Evolutionary conservation across 1,139 yeast species (phyloP).

Genomic region (Maudiozyma humilis): DNA sequence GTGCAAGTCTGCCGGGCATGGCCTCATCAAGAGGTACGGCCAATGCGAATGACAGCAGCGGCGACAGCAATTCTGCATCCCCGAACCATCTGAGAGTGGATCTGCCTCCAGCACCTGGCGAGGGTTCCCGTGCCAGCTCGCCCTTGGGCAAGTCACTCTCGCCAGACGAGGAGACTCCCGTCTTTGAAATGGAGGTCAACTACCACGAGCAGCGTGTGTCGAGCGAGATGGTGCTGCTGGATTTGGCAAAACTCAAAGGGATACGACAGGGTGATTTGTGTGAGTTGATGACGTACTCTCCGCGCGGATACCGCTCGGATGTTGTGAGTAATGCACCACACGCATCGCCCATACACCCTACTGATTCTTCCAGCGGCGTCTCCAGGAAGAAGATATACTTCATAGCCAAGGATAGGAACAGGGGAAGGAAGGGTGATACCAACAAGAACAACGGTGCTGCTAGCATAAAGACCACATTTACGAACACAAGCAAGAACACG

Average conservation of each 20-base stretch:
- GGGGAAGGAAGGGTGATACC: conserved; percentile 6
- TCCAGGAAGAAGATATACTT: conserved; percentile 37
- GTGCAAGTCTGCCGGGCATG: conserved; percentile 10
- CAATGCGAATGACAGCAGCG: no score
- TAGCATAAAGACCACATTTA: conserved; percentile 2
- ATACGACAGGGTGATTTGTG: conserved; percentile 68
- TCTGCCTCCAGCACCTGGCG: background rate
- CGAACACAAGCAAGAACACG: background rate
- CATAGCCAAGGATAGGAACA: conserved; percentile 35
- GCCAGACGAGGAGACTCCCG: background rate
- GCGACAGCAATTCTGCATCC: no score
- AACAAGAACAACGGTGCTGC: background rate
- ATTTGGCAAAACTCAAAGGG: conserved; percentile 48
- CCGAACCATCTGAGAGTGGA: background rate
- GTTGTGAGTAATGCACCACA: background rate
- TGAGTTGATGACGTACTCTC: conserved; percentile 42
- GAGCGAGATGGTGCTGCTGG: conserved; percentile 53
- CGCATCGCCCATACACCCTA: background rate
- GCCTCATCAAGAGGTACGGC: background rate
- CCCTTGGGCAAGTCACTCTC: background rate
- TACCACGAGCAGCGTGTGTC: conserved; percentile 66
- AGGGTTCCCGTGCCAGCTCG: background rate
- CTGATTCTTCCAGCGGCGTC: conserved; percentile 7
- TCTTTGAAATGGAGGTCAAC: conserved; percentile 43
- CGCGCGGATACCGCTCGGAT: conserved; percentile 1